Evolutionary conservation across 345 rosid genomes (phyloP).

Genomic region (Aquilaria malaccensis): DNA sequence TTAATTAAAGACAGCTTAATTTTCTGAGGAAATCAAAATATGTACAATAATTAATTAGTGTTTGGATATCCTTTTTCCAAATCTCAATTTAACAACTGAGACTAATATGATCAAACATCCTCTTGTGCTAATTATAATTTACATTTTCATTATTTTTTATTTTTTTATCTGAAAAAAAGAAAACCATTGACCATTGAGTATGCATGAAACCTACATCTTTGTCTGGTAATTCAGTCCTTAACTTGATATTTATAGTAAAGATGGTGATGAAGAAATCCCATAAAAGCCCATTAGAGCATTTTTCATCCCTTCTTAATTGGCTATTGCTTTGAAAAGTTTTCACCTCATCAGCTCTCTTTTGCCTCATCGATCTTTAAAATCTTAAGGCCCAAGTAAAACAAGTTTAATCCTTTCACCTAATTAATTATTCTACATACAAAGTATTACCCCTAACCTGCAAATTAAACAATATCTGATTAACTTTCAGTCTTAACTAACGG

Average conservation of each 20-base stretch:
- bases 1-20: too few species aligned
- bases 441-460: too few species aligned
- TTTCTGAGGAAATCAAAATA: too few species aligned
- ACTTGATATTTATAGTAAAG: not conserved
- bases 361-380: conserved; percentile 4
- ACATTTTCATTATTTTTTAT: not conserved
- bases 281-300: not conserved
- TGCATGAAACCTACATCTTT: too few species aligned
- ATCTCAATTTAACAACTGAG: not conserved
- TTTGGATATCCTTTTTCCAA: too few species aligned
- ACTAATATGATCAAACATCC: too few species aligned
- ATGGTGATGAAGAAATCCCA: not conserved
- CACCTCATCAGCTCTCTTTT: not conserved
- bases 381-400: conserved; percentile 15
- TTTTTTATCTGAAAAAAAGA: not conserved
- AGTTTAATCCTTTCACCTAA: not conserved
- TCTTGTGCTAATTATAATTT: too few species aligned
- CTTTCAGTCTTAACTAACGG: conserved; percentile 1
- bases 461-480: not conserved
- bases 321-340: conserved; percentile 1
- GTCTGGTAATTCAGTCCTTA: not conserved
- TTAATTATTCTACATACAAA: not conserved
- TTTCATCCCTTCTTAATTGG: conserved; percentile 4
- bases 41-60: too few species aligned
- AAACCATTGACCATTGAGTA: not conserved